Evolutionary conservation across 2,329 filamentous ascomycete species (phyloP).

Genomic region (Aspergillus pseudoviridinutans): DNA sequence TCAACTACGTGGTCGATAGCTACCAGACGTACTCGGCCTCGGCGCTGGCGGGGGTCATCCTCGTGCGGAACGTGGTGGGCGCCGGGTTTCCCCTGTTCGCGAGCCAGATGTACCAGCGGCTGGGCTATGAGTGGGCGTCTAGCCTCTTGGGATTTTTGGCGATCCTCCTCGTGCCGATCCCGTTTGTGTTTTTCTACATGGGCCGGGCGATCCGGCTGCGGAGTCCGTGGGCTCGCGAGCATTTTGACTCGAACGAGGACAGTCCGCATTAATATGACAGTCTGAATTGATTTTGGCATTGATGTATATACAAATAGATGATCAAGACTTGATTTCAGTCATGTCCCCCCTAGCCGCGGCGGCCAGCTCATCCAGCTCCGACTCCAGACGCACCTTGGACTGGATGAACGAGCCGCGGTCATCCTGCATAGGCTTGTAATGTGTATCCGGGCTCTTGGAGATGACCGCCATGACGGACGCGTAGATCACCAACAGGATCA

Average conservation of each 20-base stretch:
- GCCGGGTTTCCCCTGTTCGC: conserved; percentile 32
- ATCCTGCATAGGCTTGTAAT: conserved; percentile 93
- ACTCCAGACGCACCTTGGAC: conserved; percentile 67
- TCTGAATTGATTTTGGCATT: conserved; percentile 14
- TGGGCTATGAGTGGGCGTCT: conserved; percentile 37
- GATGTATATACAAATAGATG: neutral
- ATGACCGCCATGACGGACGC: conserved; percentile 73
- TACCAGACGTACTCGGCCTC: conserved; percentile 69
- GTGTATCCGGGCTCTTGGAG: conserved; percentile 87
- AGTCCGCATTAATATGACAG: conserved; percentile 19
- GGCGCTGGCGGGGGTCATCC: conserved; percentile 72
- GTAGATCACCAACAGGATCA: conserved; percentile 75
- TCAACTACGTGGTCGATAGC: conserved; percentile 70
- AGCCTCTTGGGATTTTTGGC: conserved; percentile 38
- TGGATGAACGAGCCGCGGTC: conserved; percentile 96
- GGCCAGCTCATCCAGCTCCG: conserved; percentile 83
- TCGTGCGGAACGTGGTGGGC: conserved; percentile 60
- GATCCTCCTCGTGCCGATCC: conserved; percentile 34
- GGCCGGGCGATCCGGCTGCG: conserved; percentile 25
- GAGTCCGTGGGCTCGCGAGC: conserved; percentile 24
- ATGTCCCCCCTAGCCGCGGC: conserved; percentile 36
- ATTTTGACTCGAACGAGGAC: conserved; percentile 26
- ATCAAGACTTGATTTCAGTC: neutral
- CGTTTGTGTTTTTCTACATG: conserved; percentile 37
- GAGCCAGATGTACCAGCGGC: conserved; percentile 33